phyloP scores from a whole-genome alignment of 495 filamentous ascomycete species.

The Penicillium pancosmium region DNA sequence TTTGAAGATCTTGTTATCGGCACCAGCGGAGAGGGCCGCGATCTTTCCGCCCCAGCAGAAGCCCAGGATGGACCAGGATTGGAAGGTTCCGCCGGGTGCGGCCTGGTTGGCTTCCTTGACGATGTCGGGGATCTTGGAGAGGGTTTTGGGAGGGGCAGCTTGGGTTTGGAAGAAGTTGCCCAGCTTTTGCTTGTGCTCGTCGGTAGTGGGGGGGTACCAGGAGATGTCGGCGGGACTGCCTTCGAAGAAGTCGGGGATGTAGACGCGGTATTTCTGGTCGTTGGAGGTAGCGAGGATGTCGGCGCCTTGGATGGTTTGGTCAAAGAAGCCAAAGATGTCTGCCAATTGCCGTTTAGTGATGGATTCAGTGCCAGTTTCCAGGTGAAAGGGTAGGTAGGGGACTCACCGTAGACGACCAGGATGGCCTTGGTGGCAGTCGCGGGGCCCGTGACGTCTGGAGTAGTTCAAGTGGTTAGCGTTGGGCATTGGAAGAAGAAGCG shows the following conservation, averaged over 20 bases:
- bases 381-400: too few relatives aligned
- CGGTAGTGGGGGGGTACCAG: slow-evolving; percentile 75
- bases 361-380: too few relatives aligned
- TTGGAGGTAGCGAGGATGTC: slow-evolving; percentile 55
- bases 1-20: slow-evolving; percentile 65
- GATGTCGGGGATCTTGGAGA: slow-evolving; percentile 63
- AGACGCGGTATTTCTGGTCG: slow-evolving; percentile 56
- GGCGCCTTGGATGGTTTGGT: slow-evolving; percentile 59
- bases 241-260: slow-evolving; percentile 62
- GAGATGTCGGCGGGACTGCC: slow-evolving; percentile 48
- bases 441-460: slow-evolving; percentile 55
- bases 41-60: slow-evolving; percentile 96
- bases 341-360: neutral
- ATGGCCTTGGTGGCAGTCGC: slow-evolving; percentile 55
- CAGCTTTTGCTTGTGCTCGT: slow-evolving; percentile 77
- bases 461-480: neutral
- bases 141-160: slow-evolving; percentile 64
- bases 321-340: slow-evolving; percentile 59
- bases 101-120: slow-evolving; percentile 58
- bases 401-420: slow-evolving; percentile 52
- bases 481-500: too few relatives aligned
- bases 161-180: slow-evolving; percentile 74
- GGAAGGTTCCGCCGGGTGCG: slow-evolving; percentile 47
- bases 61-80: slow-evolving; percentile 84
- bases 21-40: slow-evolving; percentile 57